phyloP scores from a whole-genome alignment of 306 rosid species.

The Malus domestica region ASM211411v1 NC_041792.1:32259407-32259906 shows the following conservation, averaged over 20 bases:
- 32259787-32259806: no score
- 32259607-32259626: neutral
- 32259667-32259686: conserved; percentile 56
- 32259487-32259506: neutral
- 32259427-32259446: conserved; percentile 54
- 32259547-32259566: no score
- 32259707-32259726: conserved; percentile 54
- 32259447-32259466: neutral
- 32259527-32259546: neutral
- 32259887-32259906: no score
- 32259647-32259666: conserved; percentile 33
- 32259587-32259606: no score
- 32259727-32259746: conserved; percentile 56
- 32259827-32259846: no score
- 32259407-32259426: conserved; percentile 43
- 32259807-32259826: no score
- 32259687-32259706: conserved; percentile 43
- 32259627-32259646: neutral
- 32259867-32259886: no score
- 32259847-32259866: no score
- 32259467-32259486: neutral
- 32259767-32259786: conserved; percentile 15
- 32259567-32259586: no score
- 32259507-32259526: neutral
- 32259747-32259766: conserved; percentile 46